A percentile compares a stretch with the other conserved stretches of the same genome.
Conservation (phyloP, 2,329 filamentous ascomycete genomes). For the Pseudogymnoascus sp. region DNA sequence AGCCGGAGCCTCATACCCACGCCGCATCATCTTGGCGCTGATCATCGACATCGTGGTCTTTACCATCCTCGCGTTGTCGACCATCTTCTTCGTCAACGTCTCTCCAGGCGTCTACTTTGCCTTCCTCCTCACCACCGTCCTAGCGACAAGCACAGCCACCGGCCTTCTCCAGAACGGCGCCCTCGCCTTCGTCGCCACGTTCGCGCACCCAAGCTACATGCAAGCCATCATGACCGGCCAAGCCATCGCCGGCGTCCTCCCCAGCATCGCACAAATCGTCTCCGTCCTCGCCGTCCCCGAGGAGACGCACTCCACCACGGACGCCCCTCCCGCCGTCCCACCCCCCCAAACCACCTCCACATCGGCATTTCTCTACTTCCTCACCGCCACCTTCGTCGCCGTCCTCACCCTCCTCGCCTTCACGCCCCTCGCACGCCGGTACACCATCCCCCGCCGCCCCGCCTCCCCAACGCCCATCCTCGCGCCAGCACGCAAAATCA, state of each 20-base stretch:
- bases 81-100: conserved; percentile 54
- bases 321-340: conserved; percentile 20
- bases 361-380: conserved; percentile 83
- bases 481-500: conserved; percentile 32
- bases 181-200: conserved; percentile 83
- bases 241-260: conserved; percentile 82
- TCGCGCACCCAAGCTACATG: conserved; percentile 79
- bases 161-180: conserved; percentile 89
- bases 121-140: conserved; percentile 77
- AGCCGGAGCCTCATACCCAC: conserved; percentile 74
- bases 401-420: conserved; percentile 63
- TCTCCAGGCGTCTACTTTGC: conserved; percentile 62
- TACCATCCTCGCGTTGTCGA: conserved; percentile 70
- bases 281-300: conserved; percentile 62
- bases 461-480: conserved; percentile 36
- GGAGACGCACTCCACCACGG: conserved; percentile 21
- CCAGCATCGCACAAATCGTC: conserved; percentile 76
- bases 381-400: conserved; percentile 75
- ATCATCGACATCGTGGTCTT: conserved; percentile 72
- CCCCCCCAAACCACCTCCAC: conserved; percentile 43
- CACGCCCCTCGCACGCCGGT: conserved; percentile 58
- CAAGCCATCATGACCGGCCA: conserved; percentile 96
- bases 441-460: conserved; percentile 30
- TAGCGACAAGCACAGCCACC: conserved; percentile 68
- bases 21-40: conserved; percentile 72